These are phyloP conservation scores for Verticillium zaregamsianum DNA, from an alignment of 2,329 filamentous ascomycete genomes.

Conservation along the genomic window DNA sequence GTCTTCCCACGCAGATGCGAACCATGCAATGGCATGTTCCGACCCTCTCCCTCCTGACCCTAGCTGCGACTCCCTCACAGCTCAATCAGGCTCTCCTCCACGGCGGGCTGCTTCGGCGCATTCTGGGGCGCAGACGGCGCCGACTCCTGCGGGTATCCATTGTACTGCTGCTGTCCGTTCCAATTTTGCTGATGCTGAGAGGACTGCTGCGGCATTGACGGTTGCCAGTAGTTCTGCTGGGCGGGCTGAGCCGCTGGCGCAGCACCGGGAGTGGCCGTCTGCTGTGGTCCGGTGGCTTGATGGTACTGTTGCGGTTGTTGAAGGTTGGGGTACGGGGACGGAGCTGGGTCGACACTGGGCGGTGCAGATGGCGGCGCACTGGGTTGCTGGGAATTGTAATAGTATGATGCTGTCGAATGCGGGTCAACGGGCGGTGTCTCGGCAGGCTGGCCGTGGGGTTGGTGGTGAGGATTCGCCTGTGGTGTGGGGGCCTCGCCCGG, in stretches of 20 bases:
- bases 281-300: conserved; percentile 34
- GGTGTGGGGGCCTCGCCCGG: conserved; percentile 24
- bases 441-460: conserved; percentile 14
- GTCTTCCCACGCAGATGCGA: background rate
- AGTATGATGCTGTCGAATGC: conserved; percentile 46
- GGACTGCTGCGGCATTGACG: conserved; percentile 23
- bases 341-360: conserved; percentile 33
- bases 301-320: conserved; percentile 43
- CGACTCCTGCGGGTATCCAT: conserved; percentile 52
- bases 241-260: conserved; percentile 23
- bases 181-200: conserved; percentile 19
- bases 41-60: background rate
- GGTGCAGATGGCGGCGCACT: conserved; percentile 22
- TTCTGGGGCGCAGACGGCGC: conserved; percentile 66
- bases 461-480: conserved; percentile 21
- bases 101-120: conserved; percentile 50
- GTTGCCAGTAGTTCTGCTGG: conserved; percentile 29
- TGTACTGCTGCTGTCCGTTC: conserved; percentile 18
- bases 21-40: background rate
- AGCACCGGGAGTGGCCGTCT: conserved; percentile 22
- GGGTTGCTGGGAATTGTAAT: conserved; percentile 43
- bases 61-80: conserved; percentile 39
- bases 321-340: conserved; percentile 51
- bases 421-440: conserved; percentile 38
- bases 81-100: conserved; percentile 79